These are phyloP conservation scores for Sextonia rubra DNA, from an alignment of 164 flowering plant species.

Conservation along the genomic window DNA sequence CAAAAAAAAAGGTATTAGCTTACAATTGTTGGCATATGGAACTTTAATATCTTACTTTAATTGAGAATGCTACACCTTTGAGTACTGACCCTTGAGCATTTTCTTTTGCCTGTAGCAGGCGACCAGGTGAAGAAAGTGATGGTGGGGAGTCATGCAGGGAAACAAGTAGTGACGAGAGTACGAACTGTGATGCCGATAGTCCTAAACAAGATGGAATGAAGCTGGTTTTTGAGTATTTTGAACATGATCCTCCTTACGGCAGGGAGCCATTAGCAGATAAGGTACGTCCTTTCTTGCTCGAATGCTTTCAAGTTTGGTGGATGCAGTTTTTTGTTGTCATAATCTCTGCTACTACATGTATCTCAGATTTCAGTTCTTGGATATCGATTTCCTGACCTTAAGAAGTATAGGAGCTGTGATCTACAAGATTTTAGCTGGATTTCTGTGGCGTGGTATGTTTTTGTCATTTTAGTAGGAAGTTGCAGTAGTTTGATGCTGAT, in stretches of 20 bases:
- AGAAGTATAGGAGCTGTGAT: slow-evolving; percentile 60
- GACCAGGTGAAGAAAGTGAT: slow-evolving; percentile 52
- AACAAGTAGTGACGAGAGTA: slow-evolving; percentile 44
- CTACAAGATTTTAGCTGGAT: slow-evolving; percentile 71
- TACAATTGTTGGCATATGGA: too few species aligned
- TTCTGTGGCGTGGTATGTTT: slow-evolving; percentile 67
- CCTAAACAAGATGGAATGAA: slow-evolving; percentile 21
- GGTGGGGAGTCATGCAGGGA: slow-evolving; percentile 45
- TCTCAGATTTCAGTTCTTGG: slow-evolving; percentile 53
- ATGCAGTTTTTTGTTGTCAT: not conserved
- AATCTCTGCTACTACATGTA: slow-evolving; percentile 5
- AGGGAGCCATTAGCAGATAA: slow-evolving; percentile 65
- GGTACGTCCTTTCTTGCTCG: slow-evolving; percentile 29
- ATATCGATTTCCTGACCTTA: slow-evolving; percentile 47
- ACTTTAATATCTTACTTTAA: too few species aligned
- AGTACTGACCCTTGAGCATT: not conserved
- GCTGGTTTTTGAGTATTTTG: slow-evolving; percentile 53
- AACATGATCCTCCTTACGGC: slow-evolving; percentile 44
- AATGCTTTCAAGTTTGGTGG: slow-evolving; percentile 1
- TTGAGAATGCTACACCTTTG: too few species aligned
- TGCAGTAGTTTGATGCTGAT: not conserved
- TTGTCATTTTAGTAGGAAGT: not conserved
- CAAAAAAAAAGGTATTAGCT: too few species aligned
- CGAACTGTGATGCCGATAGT: slow-evolving; percentile 38
- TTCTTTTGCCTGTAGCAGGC: slow-evolving; percentile 25